Evolutionary conservation across 192 early-diverging fungal genomes (phyloP).

Genomic region (Podila verticillata): DNA sequence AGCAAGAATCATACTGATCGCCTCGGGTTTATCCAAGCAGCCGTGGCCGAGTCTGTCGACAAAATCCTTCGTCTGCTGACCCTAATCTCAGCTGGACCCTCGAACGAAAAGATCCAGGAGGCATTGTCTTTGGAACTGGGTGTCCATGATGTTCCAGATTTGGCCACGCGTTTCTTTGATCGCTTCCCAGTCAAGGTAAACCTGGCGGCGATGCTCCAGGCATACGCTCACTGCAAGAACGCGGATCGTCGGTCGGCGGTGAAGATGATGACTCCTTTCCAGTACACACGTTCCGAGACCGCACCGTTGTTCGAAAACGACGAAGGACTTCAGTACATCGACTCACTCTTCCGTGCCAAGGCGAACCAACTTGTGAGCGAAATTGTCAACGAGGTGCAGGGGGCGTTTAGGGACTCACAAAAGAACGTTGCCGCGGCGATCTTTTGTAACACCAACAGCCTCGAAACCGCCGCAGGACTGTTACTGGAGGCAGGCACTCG

Average conservation of each 20-base stretch:
- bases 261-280: slow-evolving; percentile 44
- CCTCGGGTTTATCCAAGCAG: slow-evolving; percentile 33
- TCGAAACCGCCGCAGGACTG: slow-evolving; percentile 46
- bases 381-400: slow-evolving; percentile 23
- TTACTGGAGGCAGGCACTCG: slow-evolving; percentile 38
- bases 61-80: slow-evolving; percentile 39
- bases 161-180: slow-evolving; percentile 43
- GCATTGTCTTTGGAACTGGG: slow-evolving; percentile 9
- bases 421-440: slow-evolving; percentile 17
- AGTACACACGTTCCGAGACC: slow-evolving; percentile 8
- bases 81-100: slow-evolving; percentile 19
- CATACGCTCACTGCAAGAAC: slow-evolving; percentile 51
- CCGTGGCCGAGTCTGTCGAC: slow-evolving; percentile 19
- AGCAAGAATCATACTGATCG: slow-evolving; percentile 11
- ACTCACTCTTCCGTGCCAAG: slow-evolving; percentile 29
- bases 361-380: slow-evolving; percentile 20
- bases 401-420: slow-evolving; percentile 9
- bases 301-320: slow-evolving; percentile 13
- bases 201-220: slow-evolving; percentile 51
- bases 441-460: slow-evolving; percentile 22
- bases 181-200: slow-evolving; percentile 29
- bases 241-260: slow-evolving; percentile 33
- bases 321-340: slow-evolving; percentile 19
- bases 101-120: background rate
- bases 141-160: background rate